These are phyloP conservation scores for Eucalyptus tenuipes DNA, from an alignment of 345 rosid genomes.

Conservation along the genomic window DNA sequence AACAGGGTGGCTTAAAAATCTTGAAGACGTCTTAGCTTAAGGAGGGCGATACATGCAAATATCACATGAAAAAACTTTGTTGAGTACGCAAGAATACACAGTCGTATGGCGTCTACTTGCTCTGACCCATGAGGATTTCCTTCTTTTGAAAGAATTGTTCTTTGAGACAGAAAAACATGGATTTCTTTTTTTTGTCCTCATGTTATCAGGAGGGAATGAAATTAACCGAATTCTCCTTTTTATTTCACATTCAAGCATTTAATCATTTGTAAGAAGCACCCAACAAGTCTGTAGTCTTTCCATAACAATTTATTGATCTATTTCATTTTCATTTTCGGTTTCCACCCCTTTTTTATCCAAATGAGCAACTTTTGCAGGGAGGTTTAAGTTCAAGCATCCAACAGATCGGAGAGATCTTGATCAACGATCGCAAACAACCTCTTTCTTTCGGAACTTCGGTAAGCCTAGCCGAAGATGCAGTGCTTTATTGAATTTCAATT, in stretches of 20 bases:
- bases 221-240: not conserved
- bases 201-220: not conserved
- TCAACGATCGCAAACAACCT: conserved; percentile 32
- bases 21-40: not conserved
- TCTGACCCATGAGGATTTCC: not conserved
- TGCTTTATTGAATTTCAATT: not conserved
- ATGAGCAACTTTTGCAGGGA: not conserved
- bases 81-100: not conserved
- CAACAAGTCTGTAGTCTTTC: not conserved
- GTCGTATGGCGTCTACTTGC: not conserved
- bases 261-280: not conserved
- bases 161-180: too few species aligned
- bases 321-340: not conserved
- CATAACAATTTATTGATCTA: not conserved
- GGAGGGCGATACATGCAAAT: not conserved
- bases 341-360: not conserved
- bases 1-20: not conserved
- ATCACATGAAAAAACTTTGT: not conserved
- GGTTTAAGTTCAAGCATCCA: not conserved
- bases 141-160: not conserved
- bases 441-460: not conserved
- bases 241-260: not conserved
- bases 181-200: too few species aligned
- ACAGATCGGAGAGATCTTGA: conserved; percentile 18
- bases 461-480: not conserved